phyloP scores from a whole-genome alignment of 257 asterid species.

The Ilex aquifolium region DNA sequence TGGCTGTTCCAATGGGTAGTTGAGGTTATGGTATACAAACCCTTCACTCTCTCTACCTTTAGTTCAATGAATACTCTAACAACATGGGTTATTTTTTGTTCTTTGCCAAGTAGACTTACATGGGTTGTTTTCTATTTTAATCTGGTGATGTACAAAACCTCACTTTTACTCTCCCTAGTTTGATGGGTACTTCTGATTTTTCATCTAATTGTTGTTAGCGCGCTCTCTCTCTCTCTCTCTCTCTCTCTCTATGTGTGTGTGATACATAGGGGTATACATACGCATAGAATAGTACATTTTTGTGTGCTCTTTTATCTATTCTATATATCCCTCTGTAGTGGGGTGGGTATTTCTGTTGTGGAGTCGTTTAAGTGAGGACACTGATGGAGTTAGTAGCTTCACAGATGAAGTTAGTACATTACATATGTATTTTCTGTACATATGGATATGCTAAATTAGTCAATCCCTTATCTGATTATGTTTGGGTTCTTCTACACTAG shows the following conservation, averaged over 20 bases:
- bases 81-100: not conserved
- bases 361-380: slow-evolving; percentile 8
- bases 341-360: slow-evolving; percentile 8
- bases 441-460: too few relatives aligned
- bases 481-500: too few relatives aligned
- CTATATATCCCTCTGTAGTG: not conserved
- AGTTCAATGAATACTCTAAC: not conserved
- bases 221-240: slow-evolving; percentile 1
- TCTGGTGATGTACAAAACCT: not conserved
- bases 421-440: too few relatives aligned
- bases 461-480: too few relatives aligned
- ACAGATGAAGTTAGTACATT: slow-evolving; percentile 6
- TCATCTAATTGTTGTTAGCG: not conserved
- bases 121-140: not conserved
- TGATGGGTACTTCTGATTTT: not conserved
- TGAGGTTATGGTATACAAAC: not conserved
- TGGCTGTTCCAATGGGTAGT: not conserved
- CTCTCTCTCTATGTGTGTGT: not conserved
- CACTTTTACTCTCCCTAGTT: not conserved
- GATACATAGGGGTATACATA: too few relatives aligned
- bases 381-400: slow-evolving; percentile 10
- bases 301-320: not conserved
- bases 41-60: not conserved
- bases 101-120: not conserved
- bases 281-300: not conserved